Percentiles rank a stretch among this genome's conserved stretches.
These are phyloP conservation scores for Salix purpurea DNA, from an alignment of 345 rosid species.

Conservation along the genomic window DNA sequence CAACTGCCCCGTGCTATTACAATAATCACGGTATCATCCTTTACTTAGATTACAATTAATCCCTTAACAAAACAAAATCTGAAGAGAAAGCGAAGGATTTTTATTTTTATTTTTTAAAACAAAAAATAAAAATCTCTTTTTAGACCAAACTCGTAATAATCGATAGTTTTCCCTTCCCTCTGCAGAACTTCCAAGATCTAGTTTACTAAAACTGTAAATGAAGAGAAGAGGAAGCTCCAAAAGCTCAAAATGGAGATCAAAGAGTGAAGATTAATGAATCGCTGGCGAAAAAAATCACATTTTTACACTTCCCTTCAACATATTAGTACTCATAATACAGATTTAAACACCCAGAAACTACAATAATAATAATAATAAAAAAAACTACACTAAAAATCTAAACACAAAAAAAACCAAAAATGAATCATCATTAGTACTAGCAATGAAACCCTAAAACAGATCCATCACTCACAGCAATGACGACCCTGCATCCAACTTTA, in stretches of 20 bases:
- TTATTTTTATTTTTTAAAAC: too few species aligned
- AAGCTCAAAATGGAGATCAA: not conserved
- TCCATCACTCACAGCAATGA: constrained; percentile 70
- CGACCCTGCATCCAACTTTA: constrained; percentile 61
- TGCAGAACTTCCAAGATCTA: not conserved
- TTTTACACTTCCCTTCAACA: constrained; percentile 30
- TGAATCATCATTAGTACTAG: constrained; percentile 20
- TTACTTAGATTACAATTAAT: constrained; percentile 31
- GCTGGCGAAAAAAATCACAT: constrained; percentile 1
- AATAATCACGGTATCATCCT: constrained; percentile 8
- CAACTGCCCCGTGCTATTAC: not conserved
- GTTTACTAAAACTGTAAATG: not conserved
- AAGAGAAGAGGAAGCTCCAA: not conserved
- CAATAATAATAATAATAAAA: not conserved
- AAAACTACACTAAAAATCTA: not conserved
- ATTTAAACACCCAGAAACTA: constrained; percentile 1
- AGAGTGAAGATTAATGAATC: not conserved
- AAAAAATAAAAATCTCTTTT: not conserved
- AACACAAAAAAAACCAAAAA: not conserved
- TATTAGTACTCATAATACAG: not conserved
- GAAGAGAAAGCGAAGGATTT: not conserved
- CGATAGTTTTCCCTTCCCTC: not conserved
- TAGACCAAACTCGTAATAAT: not conserved
- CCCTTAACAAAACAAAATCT: not conserved
- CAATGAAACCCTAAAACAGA: constrained; percentile 87